Percentiles rank a stretch among this genome's conserved stretches.
phyloP scores from a whole-genome alignment of 1,284 basidiomycete species.

The Phellinidium pouzarii region DNA sequence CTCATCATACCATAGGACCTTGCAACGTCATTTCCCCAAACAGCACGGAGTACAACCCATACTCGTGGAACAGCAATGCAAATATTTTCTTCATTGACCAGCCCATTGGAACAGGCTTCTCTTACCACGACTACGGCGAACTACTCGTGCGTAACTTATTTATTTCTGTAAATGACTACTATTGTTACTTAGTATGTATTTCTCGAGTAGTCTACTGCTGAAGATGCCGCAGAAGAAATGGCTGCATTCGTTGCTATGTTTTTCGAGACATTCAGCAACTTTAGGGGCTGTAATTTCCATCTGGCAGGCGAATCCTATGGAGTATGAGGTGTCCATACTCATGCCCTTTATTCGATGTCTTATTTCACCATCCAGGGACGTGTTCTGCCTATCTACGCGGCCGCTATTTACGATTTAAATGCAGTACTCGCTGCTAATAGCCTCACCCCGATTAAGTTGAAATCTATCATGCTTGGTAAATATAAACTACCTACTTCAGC shows the following conservation, averaged over 20 bases:
- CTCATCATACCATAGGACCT: slow-evolving; percentile 35
- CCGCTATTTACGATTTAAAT: slow-evolving; percentile 80
- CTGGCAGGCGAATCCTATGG: slow-evolving; percentile 73
- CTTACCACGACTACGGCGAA: slow-evolving; percentile 66
- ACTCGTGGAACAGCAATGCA: slow-evolving; percentile 64
- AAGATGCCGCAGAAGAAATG: slow-evolving; percentile 64
- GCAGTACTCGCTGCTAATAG: slow-evolving; percentile 47
- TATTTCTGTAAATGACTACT: not conserved
- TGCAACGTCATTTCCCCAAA: slow-evolving; percentile 41
- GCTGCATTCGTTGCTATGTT: slow-evolving; percentile 66
- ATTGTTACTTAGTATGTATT: not conserved
- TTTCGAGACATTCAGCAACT: slow-evolving; percentile 65
- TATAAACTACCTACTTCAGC: not conserved
- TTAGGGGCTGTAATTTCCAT: slow-evolving; percentile 62
- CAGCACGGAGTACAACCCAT: slow-evolving; percentile 44
- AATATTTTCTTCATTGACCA: slow-evolving; percentile 71
- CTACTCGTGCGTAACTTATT: slow-evolving; percentile 37
- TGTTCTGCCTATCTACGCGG: slow-evolving; percentile 79
- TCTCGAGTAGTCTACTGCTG: slow-evolving; percentile 42
- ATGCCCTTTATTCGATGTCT: not conserved
- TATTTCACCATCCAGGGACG: slow-evolving; percentile 45
- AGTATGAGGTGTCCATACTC: slow-evolving; percentile 28
- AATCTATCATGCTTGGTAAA: slow-evolving; percentile 72
- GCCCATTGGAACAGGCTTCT: slow-evolving; percentile 61
- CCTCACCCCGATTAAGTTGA: slow-evolving; percentile 68